Evolutionary conservation across 2,329 filamentous ascomycete species (phyloP).

Genomic region (Diaporthe caulivora): DNA sequence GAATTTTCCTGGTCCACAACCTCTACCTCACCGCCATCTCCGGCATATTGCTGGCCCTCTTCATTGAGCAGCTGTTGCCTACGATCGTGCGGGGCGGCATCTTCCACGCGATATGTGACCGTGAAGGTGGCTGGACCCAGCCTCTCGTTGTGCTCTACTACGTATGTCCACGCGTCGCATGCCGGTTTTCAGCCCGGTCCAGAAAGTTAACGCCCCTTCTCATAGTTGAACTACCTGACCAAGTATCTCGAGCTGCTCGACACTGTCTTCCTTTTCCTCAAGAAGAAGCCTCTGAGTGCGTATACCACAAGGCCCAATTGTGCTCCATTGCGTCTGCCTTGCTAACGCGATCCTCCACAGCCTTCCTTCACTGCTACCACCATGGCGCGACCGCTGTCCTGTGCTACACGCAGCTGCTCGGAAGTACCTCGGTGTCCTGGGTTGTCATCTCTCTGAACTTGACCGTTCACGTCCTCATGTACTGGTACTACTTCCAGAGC

Average conservation of each 20-base stretch:
- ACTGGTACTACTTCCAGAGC: constrained; percentile 99
- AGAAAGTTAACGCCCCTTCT: constrained; percentile 52
- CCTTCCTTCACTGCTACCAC: constrained; percentile 99
- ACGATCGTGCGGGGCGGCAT: constrained; percentile 84
- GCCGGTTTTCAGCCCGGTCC: neutral
- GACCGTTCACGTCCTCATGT: constrained; percentile 97
- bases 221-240: constrained; percentile 94
- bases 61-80: constrained; percentile 90
- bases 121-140: constrained; percentile 91
- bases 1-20: constrained; percentile 96
- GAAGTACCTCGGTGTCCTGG: constrained; percentile 94
- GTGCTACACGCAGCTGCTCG: constrained; percentile 97
- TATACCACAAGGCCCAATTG: constrained; percentile 14
- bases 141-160: constrained; percentile 96
- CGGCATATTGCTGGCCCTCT: constrained; percentile 82
- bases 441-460: constrained; percentile 94
- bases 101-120: constrained; percentile 89
- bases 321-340: neutral
- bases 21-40: constrained; percentile 92
- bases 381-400: constrained; percentile 96
- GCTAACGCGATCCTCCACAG: constrained; percentile 54
- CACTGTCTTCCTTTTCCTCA: constrained; percentile 96
- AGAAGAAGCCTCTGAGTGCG: constrained; percentile 97
- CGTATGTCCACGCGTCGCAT: constrained; percentile 66
- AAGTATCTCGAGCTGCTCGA: constrained; percentile 97